Conservation (phyloP, 179 eudicot genomes). For the Kewa caespitosa region DNA sequence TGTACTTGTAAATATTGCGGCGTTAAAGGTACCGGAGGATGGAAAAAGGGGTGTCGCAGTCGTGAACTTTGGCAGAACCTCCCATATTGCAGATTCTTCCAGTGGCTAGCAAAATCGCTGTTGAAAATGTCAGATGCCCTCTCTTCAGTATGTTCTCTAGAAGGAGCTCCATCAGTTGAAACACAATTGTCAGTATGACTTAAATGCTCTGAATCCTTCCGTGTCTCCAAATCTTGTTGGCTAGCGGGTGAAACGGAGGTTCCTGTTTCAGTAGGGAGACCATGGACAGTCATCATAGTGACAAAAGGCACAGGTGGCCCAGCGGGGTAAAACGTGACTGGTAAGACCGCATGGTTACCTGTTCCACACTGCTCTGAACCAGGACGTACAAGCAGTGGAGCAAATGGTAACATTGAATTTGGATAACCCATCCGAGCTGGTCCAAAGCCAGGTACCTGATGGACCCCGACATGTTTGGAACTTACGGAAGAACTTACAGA, state of each 20-base stretch:
- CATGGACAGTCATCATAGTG: slow-evolving; percentile 42
- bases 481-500: slow-evolving; percentile 29
- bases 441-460: slow-evolving; percentile 31
- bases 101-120: slow-evolving; percentile 56
- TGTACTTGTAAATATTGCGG: slow-evolving; percentile 41
- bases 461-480: slow-evolving; percentile 23
- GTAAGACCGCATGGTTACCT: slow-evolving; percentile 35
- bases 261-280: slow-evolving; percentile 32
- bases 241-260: slow-evolving; percentile 25
- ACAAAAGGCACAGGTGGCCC: slow-evolving; percentile 48
- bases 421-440: slow-evolving; percentile 34
- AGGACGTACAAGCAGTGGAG: slow-evolving; percentile 37
- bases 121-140: slow-evolving; percentile 44
- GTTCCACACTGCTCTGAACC: slow-evolving; percentile 32
- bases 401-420: slow-evolving; percentile 33
- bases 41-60: slow-evolving; percentile 30
- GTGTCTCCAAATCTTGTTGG: slow-evolving; percentile 16
- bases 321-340: slow-evolving; percentile 44
- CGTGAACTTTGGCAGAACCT: slow-evolving; percentile 44
- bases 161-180: slow-evolving; percentile 14
- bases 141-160: slow-evolving; percentile 33
- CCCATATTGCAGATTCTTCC: slow-evolving; percentile 56
- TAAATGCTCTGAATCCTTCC: slow-evolving; percentile 27
- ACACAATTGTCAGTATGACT: slow-evolving; percentile 18
- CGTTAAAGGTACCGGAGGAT: slow-evolving; percentile 34